Evolutionary conservation across 345 rosid genomes (phyloP), one percentile per base, ranked within the genome.

Genomic region (Murraya paniculata): DNA sequence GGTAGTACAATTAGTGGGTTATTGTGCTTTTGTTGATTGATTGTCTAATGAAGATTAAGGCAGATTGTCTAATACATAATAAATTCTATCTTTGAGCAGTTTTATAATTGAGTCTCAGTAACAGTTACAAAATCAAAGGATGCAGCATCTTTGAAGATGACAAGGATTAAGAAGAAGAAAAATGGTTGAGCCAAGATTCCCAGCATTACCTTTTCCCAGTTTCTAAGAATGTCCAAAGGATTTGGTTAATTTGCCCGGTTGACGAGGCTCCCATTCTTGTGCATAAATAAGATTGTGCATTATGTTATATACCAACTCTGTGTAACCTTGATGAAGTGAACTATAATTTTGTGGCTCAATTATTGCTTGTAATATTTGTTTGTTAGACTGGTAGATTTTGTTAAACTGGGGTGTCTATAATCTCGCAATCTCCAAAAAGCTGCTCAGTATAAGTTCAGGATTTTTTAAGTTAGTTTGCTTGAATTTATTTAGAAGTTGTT

Each of bases 221-320:
- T 91, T 81, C 91, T 92, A 68, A 91, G 81, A 83, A 94, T 90
- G 98, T 82, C 97, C 74, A 92, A 92, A 98, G 98, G 64, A 81
- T 78, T 72, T 95, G 98, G 98, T 93, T 82, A 85, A 75, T 62
- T 56, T 38, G 27, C 16, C 39, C 2, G 53, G 53, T 33, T 33
- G 82, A 27, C 30, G 27, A 66, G 27, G 62, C 55, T 68, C 35
- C 13, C 35, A 31, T 56, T 38, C 61, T n/a, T 75, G 84, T 68
- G 62, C 18, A 24, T n/a, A n/a, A 74, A 80, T 83, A 83, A 74
- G 48, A 19, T 31, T 35, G 7, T 38, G 62, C 18, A 24, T n/a
- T 16, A 76, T 59, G 55, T 57, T 60, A 27, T 59, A 55, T 11
- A 31, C 50, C 14, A 70, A 69, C 75, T 69, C 67, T 21, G 11